These are phyloP conservation scores for Phytophthora tentaculata DNA, from an alignment of 352 stramenopile species.

Conservation along the genomic window DNA sequence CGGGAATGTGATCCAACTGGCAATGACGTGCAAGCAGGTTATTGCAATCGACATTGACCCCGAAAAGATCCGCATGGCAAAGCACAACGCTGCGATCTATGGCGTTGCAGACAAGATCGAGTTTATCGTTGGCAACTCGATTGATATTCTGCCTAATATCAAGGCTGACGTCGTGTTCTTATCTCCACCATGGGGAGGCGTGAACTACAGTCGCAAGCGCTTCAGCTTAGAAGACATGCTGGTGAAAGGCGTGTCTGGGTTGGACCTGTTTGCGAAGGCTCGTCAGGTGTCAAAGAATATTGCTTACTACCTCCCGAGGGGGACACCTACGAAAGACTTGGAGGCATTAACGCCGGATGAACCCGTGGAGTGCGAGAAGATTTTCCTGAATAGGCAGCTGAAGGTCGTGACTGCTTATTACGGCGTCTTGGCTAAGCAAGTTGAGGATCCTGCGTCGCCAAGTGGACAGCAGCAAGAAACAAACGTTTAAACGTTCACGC, in stretches of 20 bases:
- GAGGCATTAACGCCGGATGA: constrained; percentile 58
- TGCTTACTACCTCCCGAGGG: constrained; percentile 85
- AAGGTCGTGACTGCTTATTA: constrained; percentile 89
- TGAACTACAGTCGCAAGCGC: constrained; percentile 70
- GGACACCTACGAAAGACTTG: constrained; percentile 59
- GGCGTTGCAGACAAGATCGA: constrained; percentile 91
- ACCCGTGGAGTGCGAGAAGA: constrained; percentile 74
- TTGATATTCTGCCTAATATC: constrained; percentile 78
- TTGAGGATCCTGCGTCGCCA: constrained; percentile 8
- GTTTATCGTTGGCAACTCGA: constrained; percentile 90
- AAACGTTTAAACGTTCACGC: constrained; percentile 2
- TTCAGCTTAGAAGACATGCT: constrained; percentile 76
- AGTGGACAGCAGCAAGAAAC: constrained; percentile 1
- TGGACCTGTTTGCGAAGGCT: constrained; percentile 71
- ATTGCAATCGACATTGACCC: constrained; percentile 94
- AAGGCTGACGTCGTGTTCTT: constrained; percentile 91
- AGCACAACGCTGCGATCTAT: constrained; percentile 92
- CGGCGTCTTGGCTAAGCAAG: constrained; percentile 51
- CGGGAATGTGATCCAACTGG: constrained; percentile 94
- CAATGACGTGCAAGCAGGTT: constrained; percentile 86
- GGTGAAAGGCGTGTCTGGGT: constrained; percentile 60
- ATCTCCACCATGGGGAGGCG: constrained; percentile 90
- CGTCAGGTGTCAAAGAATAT: constrained; percentile 71
- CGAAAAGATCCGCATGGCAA: constrained; percentile 88
- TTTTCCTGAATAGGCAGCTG: constrained; percentile 80